Evolutionary conservation across 2,329 filamentous ascomycete species (phyloP).

Genomic region (Cryphonectria japonica): DNA sequence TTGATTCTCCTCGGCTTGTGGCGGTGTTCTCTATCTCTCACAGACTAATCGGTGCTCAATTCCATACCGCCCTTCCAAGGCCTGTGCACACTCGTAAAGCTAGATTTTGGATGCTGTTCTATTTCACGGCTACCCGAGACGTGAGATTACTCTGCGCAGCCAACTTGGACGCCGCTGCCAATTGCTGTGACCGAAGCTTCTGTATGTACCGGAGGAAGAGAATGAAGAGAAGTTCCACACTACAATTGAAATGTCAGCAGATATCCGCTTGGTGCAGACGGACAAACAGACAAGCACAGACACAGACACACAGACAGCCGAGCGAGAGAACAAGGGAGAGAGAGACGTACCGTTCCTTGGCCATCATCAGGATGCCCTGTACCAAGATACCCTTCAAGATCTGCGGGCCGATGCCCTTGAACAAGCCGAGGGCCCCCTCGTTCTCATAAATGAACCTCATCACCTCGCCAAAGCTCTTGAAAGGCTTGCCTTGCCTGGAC

Average conservation of each 20-base stretch:
- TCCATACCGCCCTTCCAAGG: not conserved
- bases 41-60: not conserved
- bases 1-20: not conserved
- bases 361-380: slow-evolving; percentile 98
- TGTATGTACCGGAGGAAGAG: slow-evolving; percentile 82
- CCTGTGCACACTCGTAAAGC: slow-evolving; percentile 2
- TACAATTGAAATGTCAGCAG: slow-evolving; percentile 39
- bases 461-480: slow-evolving; percentile 91
- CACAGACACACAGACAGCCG: slow-evolving; percentile 4
- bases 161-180: slow-evolving; percentile 67
- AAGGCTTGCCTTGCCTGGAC: slow-evolving; percentile 82
- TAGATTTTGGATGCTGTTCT: slow-evolving; percentile 10
- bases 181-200: slow-evolving; percentile 68
- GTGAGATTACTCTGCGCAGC: slow-evolving; percentile 61
- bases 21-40: not conserved
- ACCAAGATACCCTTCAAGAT: slow-evolving; percentile 91
- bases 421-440: slow-evolving; percentile 81
- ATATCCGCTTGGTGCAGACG: not conserved
- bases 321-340: not conserved
- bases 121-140: slow-evolving; percentile 38
- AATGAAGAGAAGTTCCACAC: slow-evolving; percentile 87
- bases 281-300: not conserved
- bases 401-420: slow-evolving; percentile 96
- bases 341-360: slow-evolving; percentile 79
- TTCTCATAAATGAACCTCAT: slow-evolving; percentile 92